Conservation (phyloP, 805 yeast species). For the baker's yeast (Saccharomyces cerevisiae) region DNA sequence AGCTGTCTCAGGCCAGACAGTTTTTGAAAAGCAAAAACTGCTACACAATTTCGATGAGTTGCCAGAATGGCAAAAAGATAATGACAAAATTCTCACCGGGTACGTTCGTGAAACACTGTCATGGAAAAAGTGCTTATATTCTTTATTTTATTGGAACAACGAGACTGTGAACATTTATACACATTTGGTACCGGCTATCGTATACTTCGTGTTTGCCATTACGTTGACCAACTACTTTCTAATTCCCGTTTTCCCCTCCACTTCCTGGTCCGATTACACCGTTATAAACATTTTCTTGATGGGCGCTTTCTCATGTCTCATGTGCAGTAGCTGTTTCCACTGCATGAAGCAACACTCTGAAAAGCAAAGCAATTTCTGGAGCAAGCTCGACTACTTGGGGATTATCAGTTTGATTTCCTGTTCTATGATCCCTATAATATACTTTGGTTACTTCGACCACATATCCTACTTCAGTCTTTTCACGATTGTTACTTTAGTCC, state of each 20-base stretch:
- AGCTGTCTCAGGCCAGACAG: not conserved
- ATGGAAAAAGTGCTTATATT: slow-evolving; percentile 36
- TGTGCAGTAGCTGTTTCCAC: slow-evolving; percentile 61
- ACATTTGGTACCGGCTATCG: slow-evolving; percentile 43
- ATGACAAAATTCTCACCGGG: slow-evolving; percentile 55
- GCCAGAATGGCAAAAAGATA: slow-evolving; percentile 69
- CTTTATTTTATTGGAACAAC: slow-evolving; percentile 53
- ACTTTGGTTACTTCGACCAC: slow-evolving; percentile 38
- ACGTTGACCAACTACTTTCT: slow-evolving; percentile 24
- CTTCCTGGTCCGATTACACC: slow-evolving; percentile 38
- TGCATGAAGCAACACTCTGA: slow-evolving; percentile 59
- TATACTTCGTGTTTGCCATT: slow-evolving; percentile 22
- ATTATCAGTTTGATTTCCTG: slow-evolving; percentile 60
- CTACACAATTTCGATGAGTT: slow-evolving; percentile 43
- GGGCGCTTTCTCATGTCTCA: slow-evolving; percentile 53
- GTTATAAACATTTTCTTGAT: slow-evolving; percentile 46
- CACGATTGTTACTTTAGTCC: slow-evolving; percentile 36
- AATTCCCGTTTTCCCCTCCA: slow-evolving; percentile 29
- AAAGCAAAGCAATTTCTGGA: slow-evolving; percentile 45
- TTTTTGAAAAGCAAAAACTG: not conserved
- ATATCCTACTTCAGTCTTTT: slow-evolving; percentile 22
- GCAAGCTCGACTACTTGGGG: slow-evolving; percentile 69
- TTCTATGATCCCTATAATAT: slow-evolving; percentile 46
- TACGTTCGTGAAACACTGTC: slow-evolving; percentile 53
- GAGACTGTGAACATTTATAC: slow-evolving; percentile 67